phyloP scores from a whole-genome alignment of 2,329 filamentous ascomycete species.

The Paraphoma chrysanthemicola region DNA sequence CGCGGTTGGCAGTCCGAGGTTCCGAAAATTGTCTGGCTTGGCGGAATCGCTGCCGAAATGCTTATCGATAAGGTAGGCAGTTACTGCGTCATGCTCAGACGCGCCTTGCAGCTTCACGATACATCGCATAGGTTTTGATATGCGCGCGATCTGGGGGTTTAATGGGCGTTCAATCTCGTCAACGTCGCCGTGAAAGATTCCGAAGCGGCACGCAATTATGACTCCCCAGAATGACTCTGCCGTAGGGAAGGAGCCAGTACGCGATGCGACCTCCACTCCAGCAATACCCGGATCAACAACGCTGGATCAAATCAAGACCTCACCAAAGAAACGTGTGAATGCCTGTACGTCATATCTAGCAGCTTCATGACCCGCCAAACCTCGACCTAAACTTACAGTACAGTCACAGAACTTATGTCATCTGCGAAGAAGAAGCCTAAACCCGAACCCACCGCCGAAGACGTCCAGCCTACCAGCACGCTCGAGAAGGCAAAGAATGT shows the following conservation, averaged over 20 bases:
- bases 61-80: not conserved
- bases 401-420: constrained; percentile 57
- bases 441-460: constrained; percentile 16
- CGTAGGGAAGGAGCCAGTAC: not conserved
- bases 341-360: constrained; percentile 39
- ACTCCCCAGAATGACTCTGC: not conserved
- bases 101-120: not conserved
- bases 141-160: not conserved
- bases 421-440: constrained; percentile 49
- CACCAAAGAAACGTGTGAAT: constrained; percentile 40
- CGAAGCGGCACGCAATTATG: not conserved
- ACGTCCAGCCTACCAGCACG: not conserved
- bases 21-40: constrained; percentile 12
- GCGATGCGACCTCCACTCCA: constrained; percentile 11
- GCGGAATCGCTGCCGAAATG: not conserved
- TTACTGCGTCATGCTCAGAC: not conserved
- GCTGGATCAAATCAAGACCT: not conserved
- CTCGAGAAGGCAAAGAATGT: constrained; percentile 14
- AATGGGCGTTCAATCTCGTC: not conserved
- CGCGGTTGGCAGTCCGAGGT: constrained; percentile 12
- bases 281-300: not conserved
- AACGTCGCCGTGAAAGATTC: not conserved
- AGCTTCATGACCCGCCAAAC: not conserved
- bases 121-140: too few relatives aligned
- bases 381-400: constrained; percentile 27